Evolutionary conservation across 768 basidiomycete species (phyloP).

Genomic region (Amanita inopinata): DNA sequence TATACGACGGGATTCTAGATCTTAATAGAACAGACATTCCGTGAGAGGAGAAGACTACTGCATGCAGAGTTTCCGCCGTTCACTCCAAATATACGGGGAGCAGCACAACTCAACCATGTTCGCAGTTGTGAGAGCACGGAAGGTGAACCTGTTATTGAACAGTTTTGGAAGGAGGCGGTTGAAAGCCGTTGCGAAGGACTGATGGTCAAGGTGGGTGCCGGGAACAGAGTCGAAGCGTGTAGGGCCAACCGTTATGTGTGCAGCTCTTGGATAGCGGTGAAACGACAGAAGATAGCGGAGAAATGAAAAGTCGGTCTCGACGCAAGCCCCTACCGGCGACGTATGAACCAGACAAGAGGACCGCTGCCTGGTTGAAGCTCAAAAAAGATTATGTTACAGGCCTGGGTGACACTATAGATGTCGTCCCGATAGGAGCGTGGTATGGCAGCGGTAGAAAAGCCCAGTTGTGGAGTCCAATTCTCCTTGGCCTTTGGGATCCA

Average conservation of each 20-base stretch:
- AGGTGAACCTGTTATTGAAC: conserved; percentile 53
- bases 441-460: conserved; percentile 85
- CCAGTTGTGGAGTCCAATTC: conserved; percentile 86
- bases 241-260: neutral
- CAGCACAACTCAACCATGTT: conserved; percentile 66
- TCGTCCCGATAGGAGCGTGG: conserved; percentile 76
- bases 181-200: conserved; percentile 82
- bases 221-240: neutral
- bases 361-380: conserved; percentile 81
- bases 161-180: conserved; percentile 69
- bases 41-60: conserved; percentile 57
- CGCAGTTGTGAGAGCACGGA: conserved; percentile 57
- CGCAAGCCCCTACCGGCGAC: conserved; percentile 72
- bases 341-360: conserved; percentile 86
- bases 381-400: conserved; percentile 88
- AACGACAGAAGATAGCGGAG: conserved; percentile 22
- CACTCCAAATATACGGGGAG: conserved; percentile 28
- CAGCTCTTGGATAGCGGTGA: conserved; percentile 58
- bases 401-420: conserved; percentile 65
- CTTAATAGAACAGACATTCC: conserved; percentile 59
- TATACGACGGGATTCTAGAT: conserved; percentile 30
- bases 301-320: conserved; percentile 27
- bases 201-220: conserved; percentile 72
- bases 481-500: conserved; percentile 69
- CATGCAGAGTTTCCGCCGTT: conserved; percentile 51